Conservation (phyloP, 345 rosid genomes). For the Gossypioides kirkii region DNA sequence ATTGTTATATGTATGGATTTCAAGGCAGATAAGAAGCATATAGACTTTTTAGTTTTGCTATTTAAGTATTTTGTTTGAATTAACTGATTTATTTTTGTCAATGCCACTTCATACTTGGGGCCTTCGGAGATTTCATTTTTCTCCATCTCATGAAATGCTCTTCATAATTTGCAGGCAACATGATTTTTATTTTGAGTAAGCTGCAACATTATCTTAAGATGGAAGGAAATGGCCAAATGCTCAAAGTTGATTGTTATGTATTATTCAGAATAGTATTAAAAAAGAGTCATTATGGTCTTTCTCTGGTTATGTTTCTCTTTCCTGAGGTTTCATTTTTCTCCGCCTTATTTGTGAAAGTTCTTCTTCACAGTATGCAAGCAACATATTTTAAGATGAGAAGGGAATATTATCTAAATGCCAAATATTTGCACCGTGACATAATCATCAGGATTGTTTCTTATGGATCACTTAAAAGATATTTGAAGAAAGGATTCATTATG, state of each 20-base stretch:
- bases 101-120: not conserved
- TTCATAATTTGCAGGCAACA: not conserved
- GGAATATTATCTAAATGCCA: not conserved
- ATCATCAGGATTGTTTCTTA: not conserved
- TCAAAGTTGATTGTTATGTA: not conserved
- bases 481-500: not conserved
- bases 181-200: not conserved
- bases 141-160: not conserved
- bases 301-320: not conserved
- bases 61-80: not conserved
- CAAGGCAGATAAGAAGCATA: not conserved
- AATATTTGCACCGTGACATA: not conserved
- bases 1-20: not conserved
- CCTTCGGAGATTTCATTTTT: not conserved
- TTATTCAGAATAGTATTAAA: not conserved
- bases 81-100: not conserved
- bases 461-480: not conserved
- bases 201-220: not conserved
- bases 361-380: not conserved
- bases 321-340: not conserved
- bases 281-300: not conserved
- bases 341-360: not conserved
- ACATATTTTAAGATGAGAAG: not conserved
- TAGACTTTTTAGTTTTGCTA: not conserved
- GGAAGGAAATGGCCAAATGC: not conserved